Base-by-base conservation (phyloP, 2,329 filamentous ascomycete species). In the Chrysosporium queenslandicum region DNA sequence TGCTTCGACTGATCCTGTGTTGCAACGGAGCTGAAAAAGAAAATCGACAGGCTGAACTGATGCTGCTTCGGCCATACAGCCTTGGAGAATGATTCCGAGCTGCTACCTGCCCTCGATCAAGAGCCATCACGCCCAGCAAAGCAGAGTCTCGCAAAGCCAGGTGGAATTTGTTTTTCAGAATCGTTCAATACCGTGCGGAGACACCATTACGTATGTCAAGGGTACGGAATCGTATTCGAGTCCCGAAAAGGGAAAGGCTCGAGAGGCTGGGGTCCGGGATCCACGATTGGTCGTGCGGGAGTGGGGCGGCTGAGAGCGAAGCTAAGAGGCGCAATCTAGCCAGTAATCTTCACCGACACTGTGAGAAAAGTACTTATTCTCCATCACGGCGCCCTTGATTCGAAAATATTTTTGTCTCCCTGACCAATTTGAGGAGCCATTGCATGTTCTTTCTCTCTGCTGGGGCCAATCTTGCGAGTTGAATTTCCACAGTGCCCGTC, bases 271-370 rank as follows among this genome's bases (percentile, higher is more conserved):
- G 21, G 8, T 12, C 41, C 21, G 14, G 34, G 12, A 40, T 16
- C n/a, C 3, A 32, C 18, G n/a, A 41, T 41, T 41, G 47, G 39
- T 12, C 23, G 30, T 36, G 39, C n/a, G 8, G 2, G 8, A 20
- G 40, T 46, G 40, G 49, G 41, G 48, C 48, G 40, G 41, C 40
- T 52, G 41, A 45, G 29, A n/a, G 29, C 16, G 46, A 36, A n/a
- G 36, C 46, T 23, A 49, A 49, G 36, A 29, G 46, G 46, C 46
- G 36, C 36, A 41, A n/a, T 41, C 47, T 21, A 42, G 47, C 47
- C 47, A 50, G 47, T 50, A 37, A 50, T 40, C 47, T 50, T 50
- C 47, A 50, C 47, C 47, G 47, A 50, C 47, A 42, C 23, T 16
- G 14, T 16, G 39, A 30, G 36, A 40, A 20, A 42, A 34, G 25